Percentiles rank a stretch among this genome's conserved stretches.
Evolutionary conservation across 495 filamentous ascomycete species (phyloP).

Genomic region (Glonium stellatum): DNA sequence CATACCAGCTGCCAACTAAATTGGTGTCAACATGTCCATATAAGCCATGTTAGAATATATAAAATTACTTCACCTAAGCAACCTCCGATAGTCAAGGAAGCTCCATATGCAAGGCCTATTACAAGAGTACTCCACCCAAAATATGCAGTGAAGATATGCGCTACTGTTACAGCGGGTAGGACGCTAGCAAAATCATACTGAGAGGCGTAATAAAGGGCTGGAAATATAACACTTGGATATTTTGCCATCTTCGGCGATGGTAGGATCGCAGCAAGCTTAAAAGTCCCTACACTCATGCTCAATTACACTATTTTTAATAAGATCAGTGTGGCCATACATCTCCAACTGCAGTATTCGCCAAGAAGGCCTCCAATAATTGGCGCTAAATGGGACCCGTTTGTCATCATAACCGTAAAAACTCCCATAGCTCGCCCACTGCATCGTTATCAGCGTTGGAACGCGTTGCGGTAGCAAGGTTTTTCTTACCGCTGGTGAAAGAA

Average conservation of each 20-base stretch:
- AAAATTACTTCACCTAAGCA: too few relatives aligned
- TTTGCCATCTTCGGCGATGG: conserved; percentile 1
- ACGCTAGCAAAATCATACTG: conserved; percentile 19
- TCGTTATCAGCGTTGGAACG: too few relatives aligned
- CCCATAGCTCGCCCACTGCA: too few relatives aligned
- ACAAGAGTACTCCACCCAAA: conserved; percentile 18
- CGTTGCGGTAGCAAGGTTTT: not conserved
- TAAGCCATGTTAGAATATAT: too few relatives aligned
- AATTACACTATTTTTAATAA: too few relatives aligned
- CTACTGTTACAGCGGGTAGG: conserved; percentile 14
- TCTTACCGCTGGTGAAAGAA: not conserved
- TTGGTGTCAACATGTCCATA: not conserved
- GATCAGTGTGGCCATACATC: too few relatives aligned
- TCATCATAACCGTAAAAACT: too few relatives aligned
- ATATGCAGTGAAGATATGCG: conserved; percentile 15
- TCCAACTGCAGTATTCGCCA: too few relatives aligned
- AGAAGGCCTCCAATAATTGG: too few relatives aligned
- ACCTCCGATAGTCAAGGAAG: conserved; percentile 6
- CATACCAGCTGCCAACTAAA: conserved; percentile 10
- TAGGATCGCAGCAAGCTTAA: too few relatives aligned
- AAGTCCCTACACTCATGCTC: too few relatives aligned
- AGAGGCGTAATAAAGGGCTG: conserved; percentile 19
- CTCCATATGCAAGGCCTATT: conserved; percentile 17
- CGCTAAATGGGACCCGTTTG: too few relatives aligned
- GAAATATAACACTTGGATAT: conserved; percentile 11